Evolutionary conservation across 768 basidiomycete species (phyloP), one percentile per base, ranked within the genome.

Genomic region (Mycena olivaceomarginata): DNA sequence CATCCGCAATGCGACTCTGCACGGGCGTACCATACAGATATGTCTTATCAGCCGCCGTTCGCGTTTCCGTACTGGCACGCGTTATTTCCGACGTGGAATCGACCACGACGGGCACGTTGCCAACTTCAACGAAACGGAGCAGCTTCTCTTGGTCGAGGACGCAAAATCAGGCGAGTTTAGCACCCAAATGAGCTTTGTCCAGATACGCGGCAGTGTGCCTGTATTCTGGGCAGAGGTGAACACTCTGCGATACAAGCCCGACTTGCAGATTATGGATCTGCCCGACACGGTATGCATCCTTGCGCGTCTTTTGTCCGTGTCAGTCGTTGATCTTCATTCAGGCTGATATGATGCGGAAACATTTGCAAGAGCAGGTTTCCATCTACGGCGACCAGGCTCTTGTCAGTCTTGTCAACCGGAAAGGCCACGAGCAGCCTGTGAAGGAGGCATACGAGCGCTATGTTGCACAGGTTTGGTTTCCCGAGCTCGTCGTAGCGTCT

Each of bases 41-140:
- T 93, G 92, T 80, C 93, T 99, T 81, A 95, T 99, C 80, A 97
- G 97, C 79, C 94, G 98, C 40, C 95, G 98, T 68, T 98, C 97
- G 13, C 95, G 98, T 25, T 95, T 94, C 87, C 93, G 98, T 74
- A 97, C 98, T 40, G 98, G 98, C 7, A 99, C 98, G 16, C 96
- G 98, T 66, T 99, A 98, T 90, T 98, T 99, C 87, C 92, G 97
- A 22, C 94, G 98, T 63, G 98, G 98, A 6, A 90, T 99, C 80
- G 97, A 99, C 84, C 88, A 92, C 22, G 89, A 95, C 11, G 98
- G 98, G 2, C 92, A 99, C 83, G 96, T 96, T 56, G 97, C 97
- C 73, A 99, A 99, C 85, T 99, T 97, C 87, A 98, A 99, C 84
- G 98, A 99, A 85, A 98, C 98, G 8, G 98, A 99, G 83, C 98